phyloP scores from a whole-genome alignment of 345 rosid genomes.

The Aquilaria sinensis region DNA sequence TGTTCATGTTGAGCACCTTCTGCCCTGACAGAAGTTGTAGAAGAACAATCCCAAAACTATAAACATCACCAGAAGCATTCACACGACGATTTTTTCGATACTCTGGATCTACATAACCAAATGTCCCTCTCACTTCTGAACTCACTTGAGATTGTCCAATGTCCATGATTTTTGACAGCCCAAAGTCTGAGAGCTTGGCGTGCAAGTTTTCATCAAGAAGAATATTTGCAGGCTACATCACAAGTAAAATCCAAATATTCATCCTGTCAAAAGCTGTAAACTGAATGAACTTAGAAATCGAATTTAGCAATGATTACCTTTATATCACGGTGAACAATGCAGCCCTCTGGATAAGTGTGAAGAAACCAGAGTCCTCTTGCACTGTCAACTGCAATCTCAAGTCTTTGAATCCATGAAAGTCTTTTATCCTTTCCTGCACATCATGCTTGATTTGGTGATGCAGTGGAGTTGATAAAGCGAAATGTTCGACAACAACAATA shows the following conservation, averaged over 20 bases:
- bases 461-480: neutral
- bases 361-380: slow-evolving; percentile 52
- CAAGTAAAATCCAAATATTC: neutral
- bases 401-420: slow-evolving; percentile 49
- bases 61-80: slow-evolving; percentile 48
- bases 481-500: neutral
- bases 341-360: slow-evolving; percentile 47
- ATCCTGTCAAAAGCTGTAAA: too few species aligned
- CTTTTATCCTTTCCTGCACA: slow-evolving; percentile 37
- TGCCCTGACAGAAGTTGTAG: slow-evolving; percentile 54
- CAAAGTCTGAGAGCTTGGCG: slow-evolving; percentile 57
- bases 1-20: slow-evolving; percentile 39
- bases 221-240: slow-evolving; percentile 50
- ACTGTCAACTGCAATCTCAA: slow-evolving; percentile 38
- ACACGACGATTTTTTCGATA: slow-evolving; percentile 47
- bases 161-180: slow-evolving; percentile 54
- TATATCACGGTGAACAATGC: slow-evolving; percentile 50
- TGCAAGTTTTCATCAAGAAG: slow-evolving; percentile 38
- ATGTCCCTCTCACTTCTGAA: slow-evolving; percentile 62
- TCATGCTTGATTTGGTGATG: neutral
- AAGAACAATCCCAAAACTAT: slow-evolving; percentile 58
- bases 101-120: slow-evolving; percentile 61
- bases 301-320: slow-evolving; percentile 19
- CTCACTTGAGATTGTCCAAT: slow-evolving; percentile 50
- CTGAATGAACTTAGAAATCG: too few species aligned